phyloP scores from a whole-genome alignment of 2,329 filamentous ascomycete genomes.

The Ophiostoma tasmaniense region DNA sequence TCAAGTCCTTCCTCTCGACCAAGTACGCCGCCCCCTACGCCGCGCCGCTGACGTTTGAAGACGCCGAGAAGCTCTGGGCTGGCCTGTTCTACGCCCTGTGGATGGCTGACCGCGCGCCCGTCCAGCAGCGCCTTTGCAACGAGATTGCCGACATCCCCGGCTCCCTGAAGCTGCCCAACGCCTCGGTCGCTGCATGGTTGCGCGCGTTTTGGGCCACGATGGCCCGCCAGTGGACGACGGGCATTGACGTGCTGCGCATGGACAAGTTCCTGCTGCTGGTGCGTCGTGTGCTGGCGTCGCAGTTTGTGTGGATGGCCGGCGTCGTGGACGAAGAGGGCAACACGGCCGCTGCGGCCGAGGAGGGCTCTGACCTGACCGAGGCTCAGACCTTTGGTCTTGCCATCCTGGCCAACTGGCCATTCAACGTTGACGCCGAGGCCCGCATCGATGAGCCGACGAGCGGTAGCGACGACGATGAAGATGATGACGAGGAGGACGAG shows the following conservation, averaged over 20 bases:
- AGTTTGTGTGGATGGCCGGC: conserved; percentile 44
- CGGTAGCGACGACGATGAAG: conserved; percentile 25
- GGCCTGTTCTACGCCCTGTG: conserved; percentile 88
- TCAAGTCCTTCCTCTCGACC: conserved; percentile 67
- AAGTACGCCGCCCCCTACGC: conserved; percentile 32
- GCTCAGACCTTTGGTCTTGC: conserved; percentile 31
- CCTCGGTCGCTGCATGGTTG: conserved; percentile 41
- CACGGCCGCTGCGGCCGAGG: not conserved
- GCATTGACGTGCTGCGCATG: conserved; percentile 67
- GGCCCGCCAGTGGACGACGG: conserved; percentile 57
- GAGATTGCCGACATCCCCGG: conserved; percentile 60
- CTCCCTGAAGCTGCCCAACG: conserved; percentile 39
- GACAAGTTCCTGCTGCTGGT: conserved; percentile 90
- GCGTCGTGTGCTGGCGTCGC: conserved; percentile 66
- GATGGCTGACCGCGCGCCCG: conserved; percentile 85
- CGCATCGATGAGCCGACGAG: conserved; percentile 31
- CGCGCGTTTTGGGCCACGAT: conserved; percentile 65
- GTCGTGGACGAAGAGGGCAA: conserved; percentile 19
- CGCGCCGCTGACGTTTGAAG: conserved; percentile 53
- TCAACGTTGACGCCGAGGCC: conserved; percentile 29
- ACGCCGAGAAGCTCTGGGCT: conserved; percentile 86
- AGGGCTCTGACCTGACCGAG: conserved; percentile 7
- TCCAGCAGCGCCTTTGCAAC: conserved; percentile 73
- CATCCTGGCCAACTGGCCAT: conserved; percentile 34
- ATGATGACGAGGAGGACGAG: conserved; percentile 30